These are phyloP conservation scores for Ceratobasidium sp. DNA, from an alignment of 1,284 basidiomycete genomes.

Conservation along the genomic window DNA sequence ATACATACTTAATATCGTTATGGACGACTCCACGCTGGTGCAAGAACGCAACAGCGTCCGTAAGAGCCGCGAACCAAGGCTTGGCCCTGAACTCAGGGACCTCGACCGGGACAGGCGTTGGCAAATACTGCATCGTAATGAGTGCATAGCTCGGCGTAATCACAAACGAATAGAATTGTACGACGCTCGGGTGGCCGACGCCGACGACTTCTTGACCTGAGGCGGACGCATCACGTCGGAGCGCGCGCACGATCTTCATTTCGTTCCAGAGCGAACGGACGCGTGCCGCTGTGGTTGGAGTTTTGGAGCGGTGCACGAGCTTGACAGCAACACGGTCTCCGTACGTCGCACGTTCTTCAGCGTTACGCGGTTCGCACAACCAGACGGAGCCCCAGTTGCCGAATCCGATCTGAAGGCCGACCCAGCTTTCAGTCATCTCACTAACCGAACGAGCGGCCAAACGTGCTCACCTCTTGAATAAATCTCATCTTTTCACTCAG, in stretches of 20 bases:
- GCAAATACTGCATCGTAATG: constrained; percentile 84
- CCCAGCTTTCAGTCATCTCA: constrained; percentile 12
- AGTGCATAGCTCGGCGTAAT: constrained; percentile 89
- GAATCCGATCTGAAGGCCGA: constrained; percentile 71
- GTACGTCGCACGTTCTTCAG: constrained; percentile 44
- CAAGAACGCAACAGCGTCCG: constrained; percentile 89
- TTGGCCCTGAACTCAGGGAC: constrained; percentile 80
- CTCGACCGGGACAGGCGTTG: constrained; percentile 82
- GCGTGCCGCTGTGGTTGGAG: constrained; percentile 82
- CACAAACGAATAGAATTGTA: constrained; percentile 91
- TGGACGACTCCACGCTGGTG: constrained; percentile 89
- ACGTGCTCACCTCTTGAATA: constrained; percentile 70
- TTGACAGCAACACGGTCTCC: constrained; percentile 78
- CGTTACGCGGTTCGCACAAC: constrained; percentile 59
- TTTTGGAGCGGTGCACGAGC: constrained; percentile 81
- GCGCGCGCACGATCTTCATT: constrained; percentile 88
- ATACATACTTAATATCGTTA: constrained; percentile 90
- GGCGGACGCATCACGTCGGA: constrained; percentile 71
- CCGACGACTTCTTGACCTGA: constrained; percentile 8
- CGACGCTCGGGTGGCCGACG: constrained; percentile 79
- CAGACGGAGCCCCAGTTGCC: constrained; percentile 90
- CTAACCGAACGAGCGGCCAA: constrained; percentile 25
- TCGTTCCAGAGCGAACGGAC: constrained; percentile 94
- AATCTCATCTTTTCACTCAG: constrained; percentile 76
- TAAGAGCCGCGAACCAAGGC: constrained; percentile 83